Evolutionary conservation across 306 rosid species (phyloP).

Genomic region (Betula pendula): DNA sequence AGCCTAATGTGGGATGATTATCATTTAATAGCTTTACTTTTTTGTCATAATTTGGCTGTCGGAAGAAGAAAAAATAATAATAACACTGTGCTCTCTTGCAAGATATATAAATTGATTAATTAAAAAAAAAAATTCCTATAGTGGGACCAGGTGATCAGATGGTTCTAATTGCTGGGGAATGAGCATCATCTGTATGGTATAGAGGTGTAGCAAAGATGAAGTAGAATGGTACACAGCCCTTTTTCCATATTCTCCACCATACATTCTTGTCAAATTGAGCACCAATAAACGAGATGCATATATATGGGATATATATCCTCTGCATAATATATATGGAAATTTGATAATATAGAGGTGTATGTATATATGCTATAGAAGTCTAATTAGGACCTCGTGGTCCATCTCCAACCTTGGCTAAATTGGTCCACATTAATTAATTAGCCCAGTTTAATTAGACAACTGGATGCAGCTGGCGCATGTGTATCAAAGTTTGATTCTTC

Average conservation of each 20-base stretch:
- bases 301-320: constrained; percentile 37
- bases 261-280: constrained; percentile 50
- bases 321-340: constrained; percentile 8
- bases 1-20: constrained; percentile 17
- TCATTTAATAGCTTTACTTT: constrained; percentile 23
- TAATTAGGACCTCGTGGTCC: not conserved
- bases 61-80: constrained; percentile 10
- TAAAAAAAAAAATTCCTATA: not conserved
- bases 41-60: constrained; percentile 20
- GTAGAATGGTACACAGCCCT: constrained; percentile 34
- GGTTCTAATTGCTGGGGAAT: constrained; percentile 33
- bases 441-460: not conserved
- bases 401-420: not conserved
- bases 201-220: constrained; percentile 36
- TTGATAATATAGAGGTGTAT: not conserved
- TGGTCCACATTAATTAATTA: not conserved
- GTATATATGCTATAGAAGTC: constrained; percentile 17
- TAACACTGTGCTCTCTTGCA: not conserved
- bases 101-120: not conserved
- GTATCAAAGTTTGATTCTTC: too few relatives aligned
- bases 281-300: constrained; percentile 47
- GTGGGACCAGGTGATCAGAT: constrained; percentile 30
- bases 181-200: constrained; percentile 34
- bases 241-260: constrained; percentile 58
- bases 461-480: not conserved